A percentile compares a stretch with the other conserved stretches of the same genome.
phyloP scores from a whole-genome alignment of 441 rosid species.

The Populus trichocarpa region DNA sequence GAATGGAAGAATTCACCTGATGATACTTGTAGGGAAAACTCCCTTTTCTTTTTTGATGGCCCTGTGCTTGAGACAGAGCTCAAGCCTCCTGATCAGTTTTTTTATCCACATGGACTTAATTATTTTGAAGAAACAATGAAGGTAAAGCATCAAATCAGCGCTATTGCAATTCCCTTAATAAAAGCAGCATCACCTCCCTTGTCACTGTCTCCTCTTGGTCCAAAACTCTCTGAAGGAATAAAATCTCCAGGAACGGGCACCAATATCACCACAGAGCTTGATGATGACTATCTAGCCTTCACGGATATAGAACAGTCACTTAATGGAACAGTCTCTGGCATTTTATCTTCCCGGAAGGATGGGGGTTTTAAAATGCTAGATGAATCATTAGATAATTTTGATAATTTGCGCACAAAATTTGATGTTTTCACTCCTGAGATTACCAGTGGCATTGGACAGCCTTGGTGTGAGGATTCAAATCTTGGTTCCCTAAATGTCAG shows the following conservation, averaged over 20 bases:
- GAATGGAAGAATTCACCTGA: constrained; percentile 26
- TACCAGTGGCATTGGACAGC: constrained; percentile 12
- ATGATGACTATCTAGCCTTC: constrained; percentile 34
- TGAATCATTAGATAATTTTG: constrained; percentile 25
- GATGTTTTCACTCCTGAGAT: constrained; percentile 29
- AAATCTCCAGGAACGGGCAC: constrained; percentile 21
- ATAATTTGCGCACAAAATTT: constrained; percentile 20
- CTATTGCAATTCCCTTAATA: constrained; percentile 38
- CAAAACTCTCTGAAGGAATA: constrained; percentile 34
- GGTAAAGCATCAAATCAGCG: constrained; percentile 24
- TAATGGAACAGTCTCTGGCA: constrained; percentile 34
- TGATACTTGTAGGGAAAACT: constrained; percentile 22
- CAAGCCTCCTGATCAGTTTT: constrained; percentile 20
- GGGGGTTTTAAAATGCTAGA: constrained; percentile 17
- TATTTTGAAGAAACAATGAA: constrained; percentile 25
- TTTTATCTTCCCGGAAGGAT: constrained; percentile 27
- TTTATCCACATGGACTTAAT: constrained; percentile 18
- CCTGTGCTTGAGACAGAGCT: constrained; percentile 25
- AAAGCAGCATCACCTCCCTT: constrained; percentile 30
- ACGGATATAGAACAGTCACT: constrained; percentile 40
- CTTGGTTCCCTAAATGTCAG: constrained; percentile 27
- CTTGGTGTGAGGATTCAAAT: constrained; percentile 26
- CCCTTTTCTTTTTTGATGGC: constrained; percentile 26
- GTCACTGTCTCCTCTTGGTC: constrained; percentile 58
- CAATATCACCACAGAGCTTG: constrained; percentile 17